A percentile compares a stretch with the other conserved stretches of the same genome.
Evolutionary conservation across 257 asterid genomes (phyloP).

Genomic region (Solanum pimpinellifolium): DNA sequence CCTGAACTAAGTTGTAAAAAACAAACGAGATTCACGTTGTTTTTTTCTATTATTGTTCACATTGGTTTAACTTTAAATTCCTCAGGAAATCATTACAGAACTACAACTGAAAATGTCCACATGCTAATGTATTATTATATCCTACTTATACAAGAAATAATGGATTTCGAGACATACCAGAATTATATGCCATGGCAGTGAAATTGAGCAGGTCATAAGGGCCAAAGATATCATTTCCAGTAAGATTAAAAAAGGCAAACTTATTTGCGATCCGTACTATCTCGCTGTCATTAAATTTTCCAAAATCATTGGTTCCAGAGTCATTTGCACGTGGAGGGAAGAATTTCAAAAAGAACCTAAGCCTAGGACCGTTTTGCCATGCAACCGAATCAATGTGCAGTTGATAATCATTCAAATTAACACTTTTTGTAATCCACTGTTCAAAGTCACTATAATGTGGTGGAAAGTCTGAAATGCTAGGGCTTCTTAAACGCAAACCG

Average conservation of each 20-base stretch:
- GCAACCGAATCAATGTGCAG: constrained; percentile 18
- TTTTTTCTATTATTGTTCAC: not conserved
- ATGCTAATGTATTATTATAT: not conserved
- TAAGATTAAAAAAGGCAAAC: constrained; percentile 30
- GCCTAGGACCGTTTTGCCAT: constrained; percentile 48
- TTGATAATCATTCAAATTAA: constrained; percentile 17
- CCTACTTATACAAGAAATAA: not conserved
- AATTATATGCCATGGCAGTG: constrained; percentile 25
- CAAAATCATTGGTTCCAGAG: constrained; percentile 7
- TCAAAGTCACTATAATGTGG: constrained; percentile 14
- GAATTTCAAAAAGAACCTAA: constrained; percentile 29
- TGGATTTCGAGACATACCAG: constrained; percentile 16
- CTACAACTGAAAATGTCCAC: not conserved
- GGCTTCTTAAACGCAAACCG: constrained; percentile 39
- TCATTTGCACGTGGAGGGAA: constrained; percentile 16
- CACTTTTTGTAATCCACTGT: constrained; percentile 8
- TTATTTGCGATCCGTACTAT: constrained; percentile 16
- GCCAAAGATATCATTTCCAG: constrained; percentile 29
- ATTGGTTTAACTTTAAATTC: not conserved
- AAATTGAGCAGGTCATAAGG: constrained; percentile 50
- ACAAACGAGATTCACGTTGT: not conserved
- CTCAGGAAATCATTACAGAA: not conserved
- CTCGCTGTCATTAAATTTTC: constrained; percentile 11
- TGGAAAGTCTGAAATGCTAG: constrained; percentile 30
- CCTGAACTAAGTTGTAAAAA: not conserved